These are phyloP conservation scores for Lactifluus volemus DNA, from an alignment of 768 basidiomycete species.

Conservation along the genomic window DNA sequence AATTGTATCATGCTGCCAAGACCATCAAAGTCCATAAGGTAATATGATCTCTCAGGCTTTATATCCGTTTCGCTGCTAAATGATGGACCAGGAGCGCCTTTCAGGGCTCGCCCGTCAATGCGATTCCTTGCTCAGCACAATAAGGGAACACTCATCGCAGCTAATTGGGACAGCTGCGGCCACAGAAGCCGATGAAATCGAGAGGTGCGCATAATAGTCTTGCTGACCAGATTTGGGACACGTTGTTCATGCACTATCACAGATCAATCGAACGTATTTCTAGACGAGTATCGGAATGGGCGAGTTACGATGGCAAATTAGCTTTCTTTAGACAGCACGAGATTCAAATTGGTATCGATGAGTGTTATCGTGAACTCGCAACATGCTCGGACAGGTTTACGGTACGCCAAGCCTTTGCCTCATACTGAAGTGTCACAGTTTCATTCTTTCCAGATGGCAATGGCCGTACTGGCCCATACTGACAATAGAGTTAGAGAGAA, in stretches of 20 bases:
- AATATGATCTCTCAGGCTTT: not conserved
- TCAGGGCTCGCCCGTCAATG: not conserved
- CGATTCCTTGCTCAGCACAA: not conserved
- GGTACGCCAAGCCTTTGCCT: constrained; percentile 21
- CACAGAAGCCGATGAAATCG: constrained; percentile 3
- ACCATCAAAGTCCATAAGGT: not conserved
- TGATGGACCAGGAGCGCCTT: not conserved
- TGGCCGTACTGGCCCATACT: not conserved
- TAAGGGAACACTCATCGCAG: not conserved
- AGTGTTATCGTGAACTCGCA: constrained; percentile 17
- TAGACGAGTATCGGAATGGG: not conserved
- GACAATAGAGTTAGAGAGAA: not conserved
- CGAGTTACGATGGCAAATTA: not conserved
- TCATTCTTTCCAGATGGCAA: not conserved
- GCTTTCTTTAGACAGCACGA: constrained; percentile 31
- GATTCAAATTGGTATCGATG: constrained; percentile 34
- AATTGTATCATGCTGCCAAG: not conserved
- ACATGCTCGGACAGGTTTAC: constrained; percentile 31
- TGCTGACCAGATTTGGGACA: not conserved
- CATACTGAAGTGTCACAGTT: no score
- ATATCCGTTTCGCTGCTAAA: not conserved
- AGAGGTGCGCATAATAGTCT: not conserved
- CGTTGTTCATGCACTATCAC: not conserved
- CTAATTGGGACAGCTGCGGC: not conserved
- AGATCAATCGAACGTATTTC: constrained; percentile 3